Base-by-base conservation (phyloP, 2,329 filamentous ascomycete genomes). In the Fusarium zealandicum region DNA sequence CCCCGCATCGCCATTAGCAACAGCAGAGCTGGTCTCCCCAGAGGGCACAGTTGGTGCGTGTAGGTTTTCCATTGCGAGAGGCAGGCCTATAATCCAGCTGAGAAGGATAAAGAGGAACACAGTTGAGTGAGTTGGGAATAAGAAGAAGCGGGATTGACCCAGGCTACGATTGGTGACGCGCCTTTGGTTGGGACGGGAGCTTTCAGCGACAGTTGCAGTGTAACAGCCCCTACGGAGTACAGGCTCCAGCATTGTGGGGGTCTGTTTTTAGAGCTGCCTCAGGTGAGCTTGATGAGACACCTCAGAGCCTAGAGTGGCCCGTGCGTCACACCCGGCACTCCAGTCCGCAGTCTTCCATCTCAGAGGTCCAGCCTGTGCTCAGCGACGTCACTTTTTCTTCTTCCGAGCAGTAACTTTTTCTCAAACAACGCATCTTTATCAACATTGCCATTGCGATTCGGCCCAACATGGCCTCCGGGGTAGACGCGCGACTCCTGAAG, bases 401-500 rank as follows among this genome's bases (percentile, higher is more conserved):
- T 51, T 44, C 46, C 22, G 22, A 31, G 36, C 45, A 51, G 35
- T 50, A 64, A 43, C 59, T 59, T 59, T 57, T 61, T 54, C 60
- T 41, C 50, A 5, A 65, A 51, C 48, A 49, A 65, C 65, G 57
- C 59, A 52, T 51, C 42, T 30, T 48, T 22, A 57, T 39, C 33
- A 51, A 43, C 35, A 62, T 59, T 61, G 64, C 33, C 45, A 52
- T 50, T 52, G 51, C 53, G 31, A 51, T 48, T 28, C 50, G 43
- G 57, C 53, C 65, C 69, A 78, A 61, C 63, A 95, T 95, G 91
- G 89, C 90, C 66, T 88, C 89, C 48, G 90, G 86, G 63, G 91
- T 95, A 58, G 93, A 97, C 75, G 88, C 90, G 63, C 96, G 96
- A 80, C 84, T 96, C 68, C 79, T 97, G 51, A 90, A 89, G 81